These are phyloP conservation scores for Boletus patriciae DNA, from an alignment of 768 basidiomycete species.

Conservation along the genomic window DNA sequence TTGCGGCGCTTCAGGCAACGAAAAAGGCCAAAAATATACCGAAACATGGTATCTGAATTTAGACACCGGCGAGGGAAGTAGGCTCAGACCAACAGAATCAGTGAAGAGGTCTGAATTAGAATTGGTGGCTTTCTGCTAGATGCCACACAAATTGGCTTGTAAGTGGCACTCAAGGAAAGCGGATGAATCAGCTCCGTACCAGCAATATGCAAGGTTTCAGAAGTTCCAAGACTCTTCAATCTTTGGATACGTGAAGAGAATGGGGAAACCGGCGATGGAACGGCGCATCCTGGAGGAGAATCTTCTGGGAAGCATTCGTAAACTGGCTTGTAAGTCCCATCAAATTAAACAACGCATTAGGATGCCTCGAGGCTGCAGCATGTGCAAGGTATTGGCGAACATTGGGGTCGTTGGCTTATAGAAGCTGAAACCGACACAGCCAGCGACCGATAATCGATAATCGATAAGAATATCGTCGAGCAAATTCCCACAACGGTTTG, in stretches of 20 bases:
- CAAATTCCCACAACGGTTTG: constrained; percentile 17
- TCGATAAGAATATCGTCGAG: constrained; percentile 10
- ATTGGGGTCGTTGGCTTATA: neutral
- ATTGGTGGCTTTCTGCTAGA: neutral
- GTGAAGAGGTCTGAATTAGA: neutral
- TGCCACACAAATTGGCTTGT: neutral
- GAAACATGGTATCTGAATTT: neutral
- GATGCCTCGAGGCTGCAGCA: constrained; percentile 16
- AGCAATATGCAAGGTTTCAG: neutral
- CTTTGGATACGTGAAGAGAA: neutral
- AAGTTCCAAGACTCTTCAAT: neutral
- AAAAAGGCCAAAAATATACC: neutral
- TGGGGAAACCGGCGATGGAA: neutral
- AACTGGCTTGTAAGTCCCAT: neutral
- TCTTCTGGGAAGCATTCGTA: constrained; percentile 1
- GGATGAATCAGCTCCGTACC: neutral
- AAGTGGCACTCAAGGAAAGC: neutral
- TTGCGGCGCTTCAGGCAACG: neutral
- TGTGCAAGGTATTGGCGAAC: neutral
- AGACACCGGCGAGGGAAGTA: neutral
- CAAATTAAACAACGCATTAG: neutral
- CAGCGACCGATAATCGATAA: constrained; percentile 1
- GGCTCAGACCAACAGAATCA: neutral
- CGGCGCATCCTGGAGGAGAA: constrained; percentile 3
- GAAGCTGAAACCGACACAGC: neutral